These are phyloP conservation scores for Sistotremastrum suecicum DNA, from an alignment of 768 basidiomycete species.

Conservation along the genomic window DNA sequence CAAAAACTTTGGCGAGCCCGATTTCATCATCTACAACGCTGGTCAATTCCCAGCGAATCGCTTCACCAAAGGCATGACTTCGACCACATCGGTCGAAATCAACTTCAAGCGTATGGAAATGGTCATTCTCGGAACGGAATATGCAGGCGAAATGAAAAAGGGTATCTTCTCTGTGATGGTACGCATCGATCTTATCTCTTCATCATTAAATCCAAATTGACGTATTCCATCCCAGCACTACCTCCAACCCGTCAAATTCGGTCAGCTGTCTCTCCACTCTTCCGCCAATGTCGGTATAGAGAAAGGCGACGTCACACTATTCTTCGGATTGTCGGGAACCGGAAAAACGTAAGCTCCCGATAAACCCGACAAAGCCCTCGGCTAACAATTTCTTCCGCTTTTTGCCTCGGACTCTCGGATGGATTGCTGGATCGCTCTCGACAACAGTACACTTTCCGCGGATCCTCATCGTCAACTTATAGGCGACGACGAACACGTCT, in stretches of 20 bases:
- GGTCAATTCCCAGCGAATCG: constrained; percentile 99
- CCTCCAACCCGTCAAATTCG: constrained; percentile 96
- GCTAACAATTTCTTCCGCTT: too few species aligned
- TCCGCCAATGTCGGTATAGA: constrained; percentile 92
- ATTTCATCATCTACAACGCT: constrained; percentile 99
- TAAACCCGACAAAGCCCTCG: background rate
- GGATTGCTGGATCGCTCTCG: background rate
- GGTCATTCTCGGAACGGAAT: constrained; percentile 98
- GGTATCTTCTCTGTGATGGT: constrained; percentile 99
- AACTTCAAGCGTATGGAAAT: constrained; percentile 99
- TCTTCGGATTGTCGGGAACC: constrained; percentile 97
- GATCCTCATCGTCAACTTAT: constrained; percentile 90
- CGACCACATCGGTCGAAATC: constrained; percentile 96
- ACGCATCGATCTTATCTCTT: constrained; percentile 6
- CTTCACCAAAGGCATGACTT: constrained; percentile 99
- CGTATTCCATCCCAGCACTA: constrained; percentile 52
- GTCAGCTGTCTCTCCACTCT: constrained; percentile 93
- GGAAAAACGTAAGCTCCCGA: constrained; percentile 60
- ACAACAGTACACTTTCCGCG: constrained; percentile 64
- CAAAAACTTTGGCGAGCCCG: constrained; percentile 88
- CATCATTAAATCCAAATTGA: background rate
- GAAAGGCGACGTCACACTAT: constrained; percentile 86
- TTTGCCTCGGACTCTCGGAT: too few species aligned
- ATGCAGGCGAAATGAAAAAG: constrained; percentile 99
- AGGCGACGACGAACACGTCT: constrained; percentile 99